Evolutionary conservation across 2,329 filamentous ascomycete genomes (phyloP).

Genomic region (Hysterium pulicare): DNA sequence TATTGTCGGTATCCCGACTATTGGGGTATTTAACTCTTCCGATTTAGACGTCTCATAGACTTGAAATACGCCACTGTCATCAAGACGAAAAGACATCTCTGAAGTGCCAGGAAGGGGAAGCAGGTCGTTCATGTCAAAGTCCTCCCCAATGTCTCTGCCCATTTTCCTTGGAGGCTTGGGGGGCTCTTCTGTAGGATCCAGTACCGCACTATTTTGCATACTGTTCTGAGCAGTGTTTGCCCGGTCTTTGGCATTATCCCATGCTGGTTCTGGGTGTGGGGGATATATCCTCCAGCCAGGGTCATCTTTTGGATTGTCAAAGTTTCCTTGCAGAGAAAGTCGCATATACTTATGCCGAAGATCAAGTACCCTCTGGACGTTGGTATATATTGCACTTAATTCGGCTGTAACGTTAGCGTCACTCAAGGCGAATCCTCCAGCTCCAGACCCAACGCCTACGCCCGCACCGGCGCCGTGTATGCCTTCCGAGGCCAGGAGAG

Average conservation of each 20-base stretch:
- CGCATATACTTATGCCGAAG: slow-evolving; percentile 84
- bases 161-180: slow-evolving; percentile 67
- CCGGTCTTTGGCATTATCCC: slow-evolving; percentile 62
- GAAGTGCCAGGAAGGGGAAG: slow-evolving; percentile 69
- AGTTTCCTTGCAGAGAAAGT: slow-evolving; percentile 75
- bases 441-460: slow-evolving; percentile 59
- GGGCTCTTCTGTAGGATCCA: slow-evolving; percentile 31
- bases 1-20: slow-evolving; percentile 83
- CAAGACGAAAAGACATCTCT: slow-evolving; percentile 72
- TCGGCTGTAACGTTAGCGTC: slow-evolving; percentile 82
- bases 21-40: slow-evolving; percentile 61
- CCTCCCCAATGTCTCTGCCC: slow-evolving; percentile 85
- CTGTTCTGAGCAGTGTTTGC: slow-evolving; percentile 29
- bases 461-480: slow-evolving; percentile 58
- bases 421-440: slow-evolving; percentile 63
- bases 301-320: slow-evolving; percentile 85
- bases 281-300: slow-evolving; percentile 86
- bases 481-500: slow-evolving; percentile 51
- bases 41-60: slow-evolving; percentile 72
- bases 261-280: slow-evolving; percentile 84
- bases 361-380: slow-evolving; percentile 86
- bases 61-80: slow-evolving; percentile 85
- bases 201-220: slow-evolving; percentile 36
- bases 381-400: slow-evolving; percentile 79
- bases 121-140: slow-evolving; percentile 79